Conservation (phyloP, 139 green algal genomes). For the Chlamydomonas sp. region DNA sequence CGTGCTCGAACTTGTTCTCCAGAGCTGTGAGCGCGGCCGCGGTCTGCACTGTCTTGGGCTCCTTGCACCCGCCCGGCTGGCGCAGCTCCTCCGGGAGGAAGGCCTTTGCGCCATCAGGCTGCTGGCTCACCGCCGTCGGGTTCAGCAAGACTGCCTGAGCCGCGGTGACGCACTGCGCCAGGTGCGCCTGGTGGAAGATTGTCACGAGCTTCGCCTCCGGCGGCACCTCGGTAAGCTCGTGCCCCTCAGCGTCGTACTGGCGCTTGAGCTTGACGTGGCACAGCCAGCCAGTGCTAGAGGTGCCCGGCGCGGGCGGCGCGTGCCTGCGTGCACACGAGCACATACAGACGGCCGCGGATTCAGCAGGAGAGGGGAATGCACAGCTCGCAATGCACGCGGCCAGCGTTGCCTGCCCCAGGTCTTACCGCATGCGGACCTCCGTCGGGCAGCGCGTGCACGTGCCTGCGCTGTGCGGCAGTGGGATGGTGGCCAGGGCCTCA, state of each 20-base stretch:
- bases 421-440: neutral
- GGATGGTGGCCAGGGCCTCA: neutral
- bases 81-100: too few species aligned
- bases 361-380: too few species aligned
- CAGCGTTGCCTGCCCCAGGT: neutral
- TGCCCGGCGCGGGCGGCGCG: too few species aligned
- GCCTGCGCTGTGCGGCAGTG: neutral
- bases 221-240: neutral
- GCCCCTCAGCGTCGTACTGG: neutral
- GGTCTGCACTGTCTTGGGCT: too few species aligned
- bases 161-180: neutral
- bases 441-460: neutral
- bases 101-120: too few species aligned
- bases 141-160: slow-evolving; percentile 7
- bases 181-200: neutral
- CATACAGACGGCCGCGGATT: too few species aligned
- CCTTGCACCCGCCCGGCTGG: too few species aligned
- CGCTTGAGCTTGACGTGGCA: neutral
- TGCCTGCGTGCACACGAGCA: too few species aligned
- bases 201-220: neutral
- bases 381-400: too few species aligned
- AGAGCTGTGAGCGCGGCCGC: too few species aligned
- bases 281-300: neutral
- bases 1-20: neutral
- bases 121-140: too few species aligned